Base-by-base conservation (phyloP, 2,329 filamentous ascomycete species). In the Botrytis fragariae region DNA sequence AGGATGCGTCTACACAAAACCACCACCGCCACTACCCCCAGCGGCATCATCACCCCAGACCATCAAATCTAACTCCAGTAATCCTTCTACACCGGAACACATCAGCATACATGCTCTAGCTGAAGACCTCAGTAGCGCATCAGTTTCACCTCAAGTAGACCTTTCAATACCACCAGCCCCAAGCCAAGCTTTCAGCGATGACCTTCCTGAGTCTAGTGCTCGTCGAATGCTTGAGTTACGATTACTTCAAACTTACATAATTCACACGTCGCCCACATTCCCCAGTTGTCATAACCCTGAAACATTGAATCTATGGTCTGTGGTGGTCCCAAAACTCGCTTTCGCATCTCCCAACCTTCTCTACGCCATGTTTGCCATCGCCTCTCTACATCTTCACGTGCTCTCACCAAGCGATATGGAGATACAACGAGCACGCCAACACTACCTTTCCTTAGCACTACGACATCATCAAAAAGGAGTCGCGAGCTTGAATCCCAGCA, bases 141-240 rank as follows among this genome's bases (percentile, higher is more conserved):
- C 70, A 37, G 65, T 68, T 42, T 68, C 65, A 1, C 48, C 65
- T 0, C 65, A 42, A 32, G 14, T 57, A 20, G 65, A 68, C n/a
- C 65, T 68, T 51, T 68, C 65, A 9, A 68, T 68, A 29, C 65
- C 65, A 22, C 48, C 48, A 68, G 48, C 14, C 10, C 65, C 65
- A 57, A 68, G 37, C 22, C 62, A 65, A 35, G 67, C n/a, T 32
- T 72, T 65, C 48, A 68, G 64, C 16, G 70, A 72, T 32, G 54
- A 74, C 32, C 32, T 74, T 16, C 75, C 70, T 14, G 74, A 76
- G 51, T 65, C 73, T 37, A 74, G 48, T 69, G 54, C 59, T 39
- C 67, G 75, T 35, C 74, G 75, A 25, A 51, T 74, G 44, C 69
- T 76, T 22, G 75, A 76, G 54, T 74, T 75, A 20, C 65, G 67